These are phyloP conservation scores for Phaseolus lunatus DNA, from an alignment of 306 rosid species.

Conservation along the genomic window DNA sequence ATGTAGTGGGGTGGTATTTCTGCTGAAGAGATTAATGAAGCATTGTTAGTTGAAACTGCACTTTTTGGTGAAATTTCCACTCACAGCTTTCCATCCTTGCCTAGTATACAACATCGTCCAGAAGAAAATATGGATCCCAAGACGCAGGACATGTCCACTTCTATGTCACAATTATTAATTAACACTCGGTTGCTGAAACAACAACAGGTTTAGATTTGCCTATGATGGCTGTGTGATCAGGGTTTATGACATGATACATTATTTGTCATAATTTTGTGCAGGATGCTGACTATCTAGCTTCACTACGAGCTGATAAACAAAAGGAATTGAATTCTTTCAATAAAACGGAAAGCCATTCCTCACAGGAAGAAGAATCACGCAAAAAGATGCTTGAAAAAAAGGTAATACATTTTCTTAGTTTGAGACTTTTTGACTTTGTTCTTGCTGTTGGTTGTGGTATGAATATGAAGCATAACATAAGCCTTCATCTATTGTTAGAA, in stretches of 20 bases:
- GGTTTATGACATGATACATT: constrained; percentile 21
- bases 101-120: constrained; percentile 50
- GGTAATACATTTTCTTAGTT: constrained; percentile 31
- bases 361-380: constrained; percentile 48
- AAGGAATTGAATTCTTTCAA: constrained; percentile 52
- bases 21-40: constrained; percentile 76
- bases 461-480: background rate
- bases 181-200: constrained; percentile 56
- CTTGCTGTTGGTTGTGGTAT: constrained; percentile 1
- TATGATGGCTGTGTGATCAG: constrained; percentile 15
- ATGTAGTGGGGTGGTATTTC: constrained; percentile 79
- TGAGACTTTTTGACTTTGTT: background rate
- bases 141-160: constrained; percentile 26
- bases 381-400: constrained; percentile 43
- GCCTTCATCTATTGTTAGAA: background rate
- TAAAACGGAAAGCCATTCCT: constrained; percentile 52
- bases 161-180: constrained; percentile 46
- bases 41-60: constrained; percentile 69
- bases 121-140: constrained; percentile 46
- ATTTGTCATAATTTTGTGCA: constrained; percentile 27
- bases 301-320: constrained; percentile 59
- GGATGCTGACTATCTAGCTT: constrained; percentile 66
- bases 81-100: constrained; percentile 42
- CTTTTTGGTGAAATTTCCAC: constrained; percentile 55
- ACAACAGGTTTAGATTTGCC: constrained; percentile 67